Evolutionary conservation across 108 stramenopile genomes (phyloP), one percentile per base, ranked within the genome.

Genomic region (Skeletonema grethae): DNA sequence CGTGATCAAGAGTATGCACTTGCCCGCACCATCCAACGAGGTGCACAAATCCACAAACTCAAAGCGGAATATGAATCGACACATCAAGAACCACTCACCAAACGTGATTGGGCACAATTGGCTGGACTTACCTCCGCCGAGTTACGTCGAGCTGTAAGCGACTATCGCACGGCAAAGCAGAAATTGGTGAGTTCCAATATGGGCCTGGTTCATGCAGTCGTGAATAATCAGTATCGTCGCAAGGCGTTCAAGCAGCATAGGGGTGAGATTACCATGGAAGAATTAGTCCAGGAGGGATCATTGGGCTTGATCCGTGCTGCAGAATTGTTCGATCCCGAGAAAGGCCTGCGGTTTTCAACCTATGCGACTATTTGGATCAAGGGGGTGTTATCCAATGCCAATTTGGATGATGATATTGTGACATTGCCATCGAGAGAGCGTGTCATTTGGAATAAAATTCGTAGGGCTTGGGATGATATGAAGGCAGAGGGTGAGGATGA

Each of bases 331-430:
- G 97, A 98, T 81, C 96, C 96, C 0, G 69, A 66, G 30, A 82
- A 87, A 57, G 97, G 96, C 25, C 80, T 97, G 41, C 87, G 95
- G 25, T 97, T 98, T 70, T 85, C 83, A 32, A 97, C 98, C 46
- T 98, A 98, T 76, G 98, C 98, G 15, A 95, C 95, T n/a, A 95
- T 97, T 82, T 98, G 98, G 98, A 97, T 98, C 79, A 97, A 97
- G 90, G 94, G 94, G 25, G 65, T 80, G 8, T 39, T 95, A 2
- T 73, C 73, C 34, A 92, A 95, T 65, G 73, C 82, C 1, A 82
- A 86, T 50, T 36, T 82, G 18, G 50, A 74, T 5, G 88, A 85
- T 28, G 73, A 84, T 16, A 70, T 80, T 34, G 88, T 95, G 15
- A 79, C 63, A 10, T 32, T 95, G 15, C 91, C 94, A 12, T 61